A percentile compares a stretch with the other conserved stretches of the same genome.
Conservation (phyloP, 148 eudicot genomes). For the Camellia lanceoleosa region DNA sequence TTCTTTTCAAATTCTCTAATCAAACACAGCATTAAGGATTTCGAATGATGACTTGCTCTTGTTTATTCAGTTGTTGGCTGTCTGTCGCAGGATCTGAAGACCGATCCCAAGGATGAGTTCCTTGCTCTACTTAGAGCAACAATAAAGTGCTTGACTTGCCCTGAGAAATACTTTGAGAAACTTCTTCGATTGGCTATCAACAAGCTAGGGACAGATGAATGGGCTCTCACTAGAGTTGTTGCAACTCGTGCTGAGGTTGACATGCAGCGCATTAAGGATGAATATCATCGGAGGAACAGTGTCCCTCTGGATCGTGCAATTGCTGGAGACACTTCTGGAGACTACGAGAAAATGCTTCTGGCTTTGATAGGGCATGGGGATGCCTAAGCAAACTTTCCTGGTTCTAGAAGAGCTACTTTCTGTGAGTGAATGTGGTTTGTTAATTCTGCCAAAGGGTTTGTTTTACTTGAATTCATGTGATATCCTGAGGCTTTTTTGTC, state of each 20-base stretch:
- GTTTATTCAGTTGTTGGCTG: not conserved
- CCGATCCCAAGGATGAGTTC: slow-evolving; percentile 68
- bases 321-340: slow-evolving; percentile 74
- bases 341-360: slow-evolving; percentile 74
- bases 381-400: slow-evolving; percentile 26
- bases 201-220: slow-evolving; percentile 79
- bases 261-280: slow-evolving; percentile 69
- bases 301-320: slow-evolving; percentile 68
- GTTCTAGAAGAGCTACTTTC: not conserved
- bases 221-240: slow-evolving; percentile 81
- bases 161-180: slow-evolving; percentile 85
- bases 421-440: not conserved
- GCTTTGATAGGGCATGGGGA: slow-evolving; percentile 67
- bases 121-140: slow-evolving; percentile 61
- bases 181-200: slow-evolving; percentile 67
- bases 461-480: not conserved
- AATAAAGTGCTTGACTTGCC: slow-evolving; percentile 70
- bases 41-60: not conserved
- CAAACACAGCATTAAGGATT: not conserved
- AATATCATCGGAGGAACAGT: slow-evolving; percentile 71
- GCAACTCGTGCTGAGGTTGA: slow-evolving; percentile 83
- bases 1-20: no score
- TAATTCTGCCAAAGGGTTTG: not conserved
- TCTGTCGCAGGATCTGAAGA: slow-evolving; percentile 59
- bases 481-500: not conserved